Conservation (phyloP, 306 rosid species). For the Mimosa pudica region DNA sequence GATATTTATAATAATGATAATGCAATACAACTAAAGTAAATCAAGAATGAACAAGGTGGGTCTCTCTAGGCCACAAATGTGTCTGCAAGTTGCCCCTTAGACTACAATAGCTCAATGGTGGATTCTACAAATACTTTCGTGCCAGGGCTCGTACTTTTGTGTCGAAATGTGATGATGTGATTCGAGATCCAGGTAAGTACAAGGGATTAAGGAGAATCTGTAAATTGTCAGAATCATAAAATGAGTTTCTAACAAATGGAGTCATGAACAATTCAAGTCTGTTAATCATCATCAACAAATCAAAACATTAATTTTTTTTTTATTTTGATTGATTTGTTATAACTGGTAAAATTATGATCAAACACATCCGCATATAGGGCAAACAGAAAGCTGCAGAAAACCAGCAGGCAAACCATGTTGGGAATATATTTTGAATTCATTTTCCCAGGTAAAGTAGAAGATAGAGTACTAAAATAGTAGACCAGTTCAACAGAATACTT, state of each 20-base stretch:
- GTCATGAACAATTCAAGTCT: too few species aligned
- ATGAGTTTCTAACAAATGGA: too few species aligned
- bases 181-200: conserved; percentile 93
- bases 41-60: conserved; percentile 22
- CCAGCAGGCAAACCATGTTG: not conserved
- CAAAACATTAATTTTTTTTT: not conserved
- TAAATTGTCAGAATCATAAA: conserved; percentile 38
- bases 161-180: conserved; percentile 88
- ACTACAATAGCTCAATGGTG: conserved; percentile 20
- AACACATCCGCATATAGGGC: not conserved
- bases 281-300: conserved; percentile 17
- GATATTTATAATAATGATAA: not conserved
- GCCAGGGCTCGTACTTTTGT: conserved; percentile 97
- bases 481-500: not conserved
- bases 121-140: conserved; percentile 69
- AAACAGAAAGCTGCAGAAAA: conserved; percentile 13
- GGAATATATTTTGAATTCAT: conserved; percentile 24
- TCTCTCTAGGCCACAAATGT: not conserved
- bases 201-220: conserved; percentile 92
- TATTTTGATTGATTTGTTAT: conserved; percentile 21
- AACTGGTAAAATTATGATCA: not conserved
- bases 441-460: conserved; percentile 11
- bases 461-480: not conserved
- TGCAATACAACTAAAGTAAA: conserved; percentile 6
- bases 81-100: conserved; percentile 24